These are phyloP conservation scores for Melanomma pulvis-pyrius DNA, from an alignment of 495 filamentous ascomycete genomes.

Conservation along the genomic window DNA sequence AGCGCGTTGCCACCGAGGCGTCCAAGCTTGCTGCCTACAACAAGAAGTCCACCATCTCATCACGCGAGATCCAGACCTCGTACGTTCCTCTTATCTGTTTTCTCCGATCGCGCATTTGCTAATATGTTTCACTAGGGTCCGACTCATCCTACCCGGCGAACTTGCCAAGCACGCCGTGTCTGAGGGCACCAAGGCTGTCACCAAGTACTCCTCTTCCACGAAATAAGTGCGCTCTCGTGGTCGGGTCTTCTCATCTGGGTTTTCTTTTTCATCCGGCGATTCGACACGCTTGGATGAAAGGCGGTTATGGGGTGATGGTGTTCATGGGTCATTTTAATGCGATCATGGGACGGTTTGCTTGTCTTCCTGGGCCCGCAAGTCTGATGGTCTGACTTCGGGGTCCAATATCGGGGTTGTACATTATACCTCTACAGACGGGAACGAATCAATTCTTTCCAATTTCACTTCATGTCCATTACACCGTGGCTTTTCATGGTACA, in stretches of 20 bases:
- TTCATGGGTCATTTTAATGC: conserved; percentile 48
- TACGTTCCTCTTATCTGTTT: conserved; percentile 47
- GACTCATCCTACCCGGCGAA: conserved; percentile 96
- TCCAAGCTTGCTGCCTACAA: conserved; percentile 99
- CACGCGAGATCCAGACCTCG: conserved; percentile 98
- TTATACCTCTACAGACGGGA: conserved; percentile 39
- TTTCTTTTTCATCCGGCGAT: conserved; percentile 29
- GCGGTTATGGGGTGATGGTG: conserved; percentile 40
- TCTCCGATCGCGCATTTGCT: not conserved
- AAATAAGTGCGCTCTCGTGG: conserved; percentile 64
- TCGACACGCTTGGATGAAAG: conserved; percentile 29
- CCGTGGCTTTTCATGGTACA: not conserved
- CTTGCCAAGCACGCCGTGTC: conserved; percentile 99
- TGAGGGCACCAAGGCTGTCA: conserved; percentile 99
- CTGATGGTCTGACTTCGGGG: conserved; percentile 33
- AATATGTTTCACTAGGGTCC: conserved; percentile 63
- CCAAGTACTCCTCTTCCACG: conserved; percentile 99
- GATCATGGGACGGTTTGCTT: conserved; percentile 48
- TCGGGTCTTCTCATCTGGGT: conserved; percentile 31
- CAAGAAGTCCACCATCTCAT: conserved; percentile 99
- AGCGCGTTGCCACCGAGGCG: conserved; percentile 97
- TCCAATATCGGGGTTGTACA: conserved; percentile 35
- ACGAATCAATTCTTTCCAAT: conserved; percentile 33
- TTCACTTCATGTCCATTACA: not conserved
- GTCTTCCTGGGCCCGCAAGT: conserved; percentile 31